A percentile compares a stretch with the other conserved stretches of the same genome.
phyloP scores from a whole-genome alignment of 2,329 filamentous ascomycete species.

The Trichoderma guizhouense region DNA sequence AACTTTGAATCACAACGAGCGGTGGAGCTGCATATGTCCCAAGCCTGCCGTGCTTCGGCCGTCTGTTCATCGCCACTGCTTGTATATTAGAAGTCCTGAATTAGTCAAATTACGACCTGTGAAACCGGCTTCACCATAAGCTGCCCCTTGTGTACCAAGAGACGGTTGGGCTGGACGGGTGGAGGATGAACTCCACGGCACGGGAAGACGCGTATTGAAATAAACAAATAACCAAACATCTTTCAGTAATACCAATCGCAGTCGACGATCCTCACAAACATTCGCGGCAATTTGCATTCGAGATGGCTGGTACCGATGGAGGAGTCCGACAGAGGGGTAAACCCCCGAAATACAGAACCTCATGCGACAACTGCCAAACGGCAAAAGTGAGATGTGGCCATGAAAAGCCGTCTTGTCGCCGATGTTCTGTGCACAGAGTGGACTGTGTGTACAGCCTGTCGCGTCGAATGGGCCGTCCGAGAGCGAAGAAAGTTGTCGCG shows the following conservation, averaged over 20 bases:
- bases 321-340: not conserved
- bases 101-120: not conserved
- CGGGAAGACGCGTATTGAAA: not conserved
- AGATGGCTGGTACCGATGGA: not conserved
- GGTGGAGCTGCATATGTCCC: not conserved
- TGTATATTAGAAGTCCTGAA: not conserved
- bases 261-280: not conserved
- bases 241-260: not conserved
- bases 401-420: slow-evolving; percentile 10
- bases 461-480: slow-evolving; percentile 15
- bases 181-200: not conserved
- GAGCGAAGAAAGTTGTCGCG: not conserved
- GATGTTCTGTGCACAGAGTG: slow-evolving; percentile 2
- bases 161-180: no score
- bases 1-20: not conserved
- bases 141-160: not conserved
- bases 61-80: not conserved
- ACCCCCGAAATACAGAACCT: slow-evolving; percentile 12
- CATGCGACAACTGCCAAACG: slow-evolving; percentile 15
- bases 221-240: not conserved
- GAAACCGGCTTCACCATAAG: not conserved
- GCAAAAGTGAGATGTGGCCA: slow-evolving; percentile 17
- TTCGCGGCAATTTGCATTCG: not conserved
- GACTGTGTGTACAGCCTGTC: slow-evolving; percentile 18
- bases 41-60: not conserved